A percentile compares a stretch with the other conserved stretches of the same genome.
phyloP scores from a whole-genome alignment of 192 early-diverging fungal species.

The Mortierella claussenii region DNA sequence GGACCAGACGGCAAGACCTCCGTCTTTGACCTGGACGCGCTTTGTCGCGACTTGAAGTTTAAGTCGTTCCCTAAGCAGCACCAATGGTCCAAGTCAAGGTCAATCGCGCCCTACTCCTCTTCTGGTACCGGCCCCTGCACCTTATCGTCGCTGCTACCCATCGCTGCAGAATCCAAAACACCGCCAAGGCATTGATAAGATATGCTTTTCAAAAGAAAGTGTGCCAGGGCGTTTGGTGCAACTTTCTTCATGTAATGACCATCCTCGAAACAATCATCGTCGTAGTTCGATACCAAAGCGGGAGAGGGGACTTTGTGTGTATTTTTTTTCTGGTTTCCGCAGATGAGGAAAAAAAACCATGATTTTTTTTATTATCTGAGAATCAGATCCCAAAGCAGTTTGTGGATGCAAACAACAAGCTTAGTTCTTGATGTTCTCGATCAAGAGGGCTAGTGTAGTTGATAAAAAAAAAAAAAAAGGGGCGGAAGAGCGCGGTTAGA shows the following conservation, averaged over 20 bases:
- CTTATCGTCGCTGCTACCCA: no score
- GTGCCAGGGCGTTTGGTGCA: no score
- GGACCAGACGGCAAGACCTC: constrained; percentile 21
- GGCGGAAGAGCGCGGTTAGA: neutral
- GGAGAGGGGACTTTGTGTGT: no score
- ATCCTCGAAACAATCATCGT: no score
- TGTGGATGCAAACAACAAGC: constrained; percentile 20
- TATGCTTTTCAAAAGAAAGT: no score
- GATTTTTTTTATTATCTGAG: constrained; percentile 25
- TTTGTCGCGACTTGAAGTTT: constrained; percentile 41
- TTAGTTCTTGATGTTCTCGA: constrained; percentile 58
- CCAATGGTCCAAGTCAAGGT: constrained; percentile 51
- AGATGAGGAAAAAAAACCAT: neutral
- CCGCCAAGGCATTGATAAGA: no score
- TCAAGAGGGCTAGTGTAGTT: constrained; percentile 30
- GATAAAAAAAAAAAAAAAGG: neutral
- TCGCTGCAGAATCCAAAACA: no score
- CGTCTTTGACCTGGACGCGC: constrained; percentile 26
- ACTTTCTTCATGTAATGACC: no score
- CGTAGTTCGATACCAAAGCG: no score
- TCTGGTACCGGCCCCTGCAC: no score
- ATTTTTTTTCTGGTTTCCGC: neutral
- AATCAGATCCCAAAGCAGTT: constrained; percentile 29
- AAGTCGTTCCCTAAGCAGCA: constrained; percentile 44
- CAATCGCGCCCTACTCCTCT: no score